A percentile compares a stretch with the other conserved stretches of the same genome.
Conservation (phyloP, 768 basidiomycete species). For the Mycena rebaudengoi region DNA sequence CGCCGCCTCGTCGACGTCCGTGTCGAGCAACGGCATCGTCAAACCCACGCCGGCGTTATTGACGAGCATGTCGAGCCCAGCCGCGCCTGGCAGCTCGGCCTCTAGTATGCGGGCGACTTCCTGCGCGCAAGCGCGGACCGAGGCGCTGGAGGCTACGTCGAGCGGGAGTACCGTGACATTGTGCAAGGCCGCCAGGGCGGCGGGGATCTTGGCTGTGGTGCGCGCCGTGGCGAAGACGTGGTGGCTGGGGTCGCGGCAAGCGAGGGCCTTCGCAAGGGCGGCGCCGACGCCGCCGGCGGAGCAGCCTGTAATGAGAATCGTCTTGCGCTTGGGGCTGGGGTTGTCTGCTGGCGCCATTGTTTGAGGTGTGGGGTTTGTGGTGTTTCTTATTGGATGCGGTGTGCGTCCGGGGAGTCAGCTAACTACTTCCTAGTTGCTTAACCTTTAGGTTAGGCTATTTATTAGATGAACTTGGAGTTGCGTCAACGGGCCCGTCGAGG, state of each 20-base stretch:
- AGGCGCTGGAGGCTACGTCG: constrained; percentile 1
- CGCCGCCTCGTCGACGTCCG: not conserved
- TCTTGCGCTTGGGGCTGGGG: not conserved
- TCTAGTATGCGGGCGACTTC: not conserved
- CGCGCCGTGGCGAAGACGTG: constrained; percentile 1
- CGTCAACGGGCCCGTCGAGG: too few relatives aligned
- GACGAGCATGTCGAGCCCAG: not conserved
- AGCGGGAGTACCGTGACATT: not conserved
- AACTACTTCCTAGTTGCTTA: too few relatives aligned
- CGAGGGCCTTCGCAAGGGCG: constrained; percentile 1
- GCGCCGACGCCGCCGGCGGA: constrained; percentile 1
- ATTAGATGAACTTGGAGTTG: too few relatives aligned
- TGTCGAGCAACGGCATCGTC: constrained; percentile 1
- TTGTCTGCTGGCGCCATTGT: not conserved
- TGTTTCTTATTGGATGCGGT: too few relatives aligned
- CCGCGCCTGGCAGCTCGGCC: not conserved
- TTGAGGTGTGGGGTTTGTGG: too few relatives aligned
- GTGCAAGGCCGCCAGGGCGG: not conserved
- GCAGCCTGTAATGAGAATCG: constrained; percentile 4
- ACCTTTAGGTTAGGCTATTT: too few relatives aligned
- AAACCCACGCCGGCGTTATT: constrained; percentile 1
- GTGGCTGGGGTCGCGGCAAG: not conserved
- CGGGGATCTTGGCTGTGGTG: not conserved
- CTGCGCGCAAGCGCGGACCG: not conserved
- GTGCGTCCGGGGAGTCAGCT: too few relatives aligned